Percentiles rank a stretch among this genome's conserved stretches.
phyloP scores from a whole-genome alignment of 805 yeast genomes.

The Sungouiella blattae region DNA sequence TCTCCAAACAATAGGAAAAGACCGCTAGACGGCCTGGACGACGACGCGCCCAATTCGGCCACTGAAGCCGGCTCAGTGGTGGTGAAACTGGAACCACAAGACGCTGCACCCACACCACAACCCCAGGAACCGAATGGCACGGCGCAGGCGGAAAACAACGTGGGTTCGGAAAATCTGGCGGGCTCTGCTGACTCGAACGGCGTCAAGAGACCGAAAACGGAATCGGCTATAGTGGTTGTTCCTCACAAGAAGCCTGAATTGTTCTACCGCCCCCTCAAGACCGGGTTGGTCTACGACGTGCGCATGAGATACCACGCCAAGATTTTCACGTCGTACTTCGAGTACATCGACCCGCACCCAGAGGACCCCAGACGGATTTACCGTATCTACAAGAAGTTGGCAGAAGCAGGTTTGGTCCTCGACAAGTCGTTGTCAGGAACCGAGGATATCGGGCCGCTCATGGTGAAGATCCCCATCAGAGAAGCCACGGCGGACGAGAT shows the following conservation, averaged over 20 bases:
- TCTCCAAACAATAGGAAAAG: too few species aligned
- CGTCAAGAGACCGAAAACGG: slow-evolving; percentile 6
- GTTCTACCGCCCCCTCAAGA: slow-evolving; percentile 71
- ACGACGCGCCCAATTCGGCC: too few species aligned
- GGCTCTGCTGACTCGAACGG: not conserved
- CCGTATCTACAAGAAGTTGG: slow-evolving; percentile 86
- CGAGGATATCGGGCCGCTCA: slow-evolving; percentile 76
- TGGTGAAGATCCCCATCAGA: slow-evolving; percentile 86
- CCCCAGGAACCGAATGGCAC: not conserved
- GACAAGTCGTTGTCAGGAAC: slow-evolving; percentile 73
- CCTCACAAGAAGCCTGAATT: slow-evolving; percentile 64
- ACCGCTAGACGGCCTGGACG: too few species aligned
- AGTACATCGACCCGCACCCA: slow-evolving; percentile 97
- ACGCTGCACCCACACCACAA: too few species aligned
- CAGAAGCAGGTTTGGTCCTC: slow-evolving; percentile 85
- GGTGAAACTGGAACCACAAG: not conserved
- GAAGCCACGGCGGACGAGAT: slow-evolving; percentile 88
- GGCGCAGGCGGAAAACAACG: not conserved
- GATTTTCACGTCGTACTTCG: slow-evolving; percentile 85
- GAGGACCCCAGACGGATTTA: slow-evolving; percentile 97
- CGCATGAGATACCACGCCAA: slow-evolving; percentile 97
- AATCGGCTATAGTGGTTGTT: slow-evolving; percentile 35
- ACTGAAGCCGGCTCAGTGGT: not conserved
- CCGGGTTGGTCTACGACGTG: slow-evolving; percentile 94
- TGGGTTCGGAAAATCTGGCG: too few species aligned